Evolutionary conservation across 148 eudicot species (phyloP), one percentile per base, ranked within the genome.

Genomic region (Rhododendron ferrugineum): DNA sequence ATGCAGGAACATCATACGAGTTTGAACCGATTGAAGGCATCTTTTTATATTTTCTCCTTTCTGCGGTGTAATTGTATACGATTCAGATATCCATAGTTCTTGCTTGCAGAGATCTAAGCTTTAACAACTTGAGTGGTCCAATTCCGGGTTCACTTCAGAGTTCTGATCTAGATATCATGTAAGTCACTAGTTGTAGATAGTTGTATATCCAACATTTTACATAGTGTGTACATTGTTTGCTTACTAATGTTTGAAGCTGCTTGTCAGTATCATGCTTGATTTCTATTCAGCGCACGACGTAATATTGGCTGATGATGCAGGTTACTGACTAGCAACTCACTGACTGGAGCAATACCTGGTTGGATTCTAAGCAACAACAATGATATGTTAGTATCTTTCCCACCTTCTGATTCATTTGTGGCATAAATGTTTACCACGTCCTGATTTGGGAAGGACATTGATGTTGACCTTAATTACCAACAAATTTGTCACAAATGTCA

Each of bases 81-180:
- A 36, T 76, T 64, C 46, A 4, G 34, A 20, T 89, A 52, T 32
- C 16, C 32, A 18, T 77, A 64, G 4, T 60, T 84, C 26, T 84
- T 77, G 62, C 32, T 86, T 85, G 88, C 91, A 94, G 96, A 85
- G 96, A 94, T 84, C 82, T 94, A 85, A 92, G 93, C 89, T 92
- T 91, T 91, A 92, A 94, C 89, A 86, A 30, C 86, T 84, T 94
- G 84, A 88, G 87, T 70, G 94, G 96, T 46, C 81, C 16, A 52
- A 86, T 94, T 50, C 96, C 94, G 18, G 80, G 62, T 42, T 32
- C 84, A 49, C 46, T 46, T 84, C 88, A 52, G 85, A 85, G 77
- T 22, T 46, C 88, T 76, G 20, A 30, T 30, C 84, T 93, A 6
- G 23, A 30, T 2, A 85, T 28, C 85, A 47, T 91, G 96, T 90